phyloP scores from a whole-genome alignment of 2,329 filamentous ascomycete genomes.

The Lachnellula occidentalis region DNA sequence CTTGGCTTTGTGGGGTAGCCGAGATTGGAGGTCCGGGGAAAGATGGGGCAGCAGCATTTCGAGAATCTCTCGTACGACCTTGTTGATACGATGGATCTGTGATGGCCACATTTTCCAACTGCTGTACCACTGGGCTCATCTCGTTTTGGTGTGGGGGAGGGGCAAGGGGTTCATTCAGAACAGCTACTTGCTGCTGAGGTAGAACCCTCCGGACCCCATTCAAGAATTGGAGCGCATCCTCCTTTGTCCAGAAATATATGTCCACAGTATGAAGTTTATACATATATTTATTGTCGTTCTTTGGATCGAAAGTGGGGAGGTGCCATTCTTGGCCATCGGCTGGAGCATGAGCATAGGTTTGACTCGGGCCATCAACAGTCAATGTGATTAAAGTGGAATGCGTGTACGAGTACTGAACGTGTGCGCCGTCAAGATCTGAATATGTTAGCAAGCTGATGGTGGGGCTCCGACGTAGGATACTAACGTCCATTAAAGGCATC shows the following conservation, averaged over 20 bases:
- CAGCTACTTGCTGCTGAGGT: slow-evolving; percentile 53
- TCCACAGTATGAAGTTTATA: slow-evolving; percentile 72
- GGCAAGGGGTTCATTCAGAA: slow-evolving; percentile 58
- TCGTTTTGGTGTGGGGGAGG: slow-evolving; percentile 41
- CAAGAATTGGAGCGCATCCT: slow-evolving; percentile 66
- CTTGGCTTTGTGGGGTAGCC: slow-evolving; percentile 31
- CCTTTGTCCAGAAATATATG: slow-evolving; percentile 73
- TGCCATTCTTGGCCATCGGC: slow-evolving; percentile 61
- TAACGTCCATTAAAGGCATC: slow-evolving; percentile 74
- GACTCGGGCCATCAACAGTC: slow-evolving; percentile 46
- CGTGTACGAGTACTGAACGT: slow-evolving; percentile 66
- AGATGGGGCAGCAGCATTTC: slow-evolving; percentile 16
- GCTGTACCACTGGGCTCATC: slow-evolving; percentile 67
- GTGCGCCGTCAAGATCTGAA: slow-evolving; percentile 60
- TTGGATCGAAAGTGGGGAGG: slow-evolving; percentile 65
- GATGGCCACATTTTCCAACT: slow-evolving; percentile 66
- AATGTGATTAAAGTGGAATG: slow-evolving; percentile 68
- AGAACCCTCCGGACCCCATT: slow-evolving; percentile 62
- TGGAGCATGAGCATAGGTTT: slow-evolving; percentile 19
- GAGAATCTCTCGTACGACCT: slow-evolving; percentile 25
- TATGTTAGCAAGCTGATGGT: slow-evolving; percentile 7
- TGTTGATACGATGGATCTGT: slow-evolving; percentile 47
- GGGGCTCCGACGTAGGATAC: slow-evolving; percentile 28
- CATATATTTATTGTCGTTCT: slow-evolving; percentile 72
- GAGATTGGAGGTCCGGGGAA: slow-evolving; percentile 30